Evolutionary conservation across 2,329 filamentous ascomycete species (phyloP), one percentile per base, ranked within the genome.

Genomic region (Epichloe baconii): DNA sequence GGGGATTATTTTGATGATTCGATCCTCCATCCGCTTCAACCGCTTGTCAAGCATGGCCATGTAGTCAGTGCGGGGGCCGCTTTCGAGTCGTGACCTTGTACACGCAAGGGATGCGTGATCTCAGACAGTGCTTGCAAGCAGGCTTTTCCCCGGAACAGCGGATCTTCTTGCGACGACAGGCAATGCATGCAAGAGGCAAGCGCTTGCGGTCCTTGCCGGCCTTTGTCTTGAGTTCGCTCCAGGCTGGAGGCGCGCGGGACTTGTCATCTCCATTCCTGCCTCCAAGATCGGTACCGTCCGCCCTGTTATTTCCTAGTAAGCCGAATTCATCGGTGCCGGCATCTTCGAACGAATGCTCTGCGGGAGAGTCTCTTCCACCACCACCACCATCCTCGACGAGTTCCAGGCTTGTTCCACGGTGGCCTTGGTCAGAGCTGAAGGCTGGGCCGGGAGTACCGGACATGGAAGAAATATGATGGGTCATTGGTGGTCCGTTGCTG

Each of bases 1-100:
- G 0, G 93, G 91, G 31, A 97, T 85, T 53, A 91, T 85, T 66
- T 95, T 95, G 70, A 97, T 94, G 55, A 97, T 93, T 52, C 91
- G 84, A 62, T 97, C 91, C 68, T 98, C 93, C 93, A 97, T 97
- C 52, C 91, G 78, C 72, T 95, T 96, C 58, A 97, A 68, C 49
- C 93, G 80, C 69, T 95, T 96, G 69, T 97, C 93, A 60, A 97
- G 72, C 89, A 97, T 97, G 42, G 90, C 89, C 93, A 97, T 97
- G 68, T 97, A 97, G 68, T 97, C 93, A 17, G 93, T 97, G 49
- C 93, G 79, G 93, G 93, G 3, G 90, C 89, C 1, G 91, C 89
- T 67, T 97, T 54, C 93, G 79, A 4, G 90, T 89, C 0, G 90
- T 97, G 53, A 95, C 88, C 64, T 97, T 97, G 76, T 97, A 98